A percentile compares a stretch with the other conserved stretches of the same genome.
phyloP scores from a whole-genome alignment of 129 eudicot species.

The Centrapalus pauciflorus region DNA sequence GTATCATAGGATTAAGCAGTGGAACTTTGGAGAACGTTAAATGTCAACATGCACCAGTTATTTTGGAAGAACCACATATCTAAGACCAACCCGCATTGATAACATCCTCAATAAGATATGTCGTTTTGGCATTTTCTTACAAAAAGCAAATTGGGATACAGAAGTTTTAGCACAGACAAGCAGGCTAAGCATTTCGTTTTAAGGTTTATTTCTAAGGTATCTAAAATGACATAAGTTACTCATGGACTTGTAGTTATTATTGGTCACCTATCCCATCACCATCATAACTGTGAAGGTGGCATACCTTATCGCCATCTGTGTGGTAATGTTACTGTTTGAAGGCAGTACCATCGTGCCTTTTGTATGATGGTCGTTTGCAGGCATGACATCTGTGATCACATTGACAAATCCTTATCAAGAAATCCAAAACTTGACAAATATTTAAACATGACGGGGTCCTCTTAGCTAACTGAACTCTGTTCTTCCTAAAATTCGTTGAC shows the following conservation, averaged over 20 bases:
- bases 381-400: too few species aligned
- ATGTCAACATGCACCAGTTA: neutral
- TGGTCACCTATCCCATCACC: neutral
- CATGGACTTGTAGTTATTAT: neutral
- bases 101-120: neutral
- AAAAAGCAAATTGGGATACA: neutral
- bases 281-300: neutral
- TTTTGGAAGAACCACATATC: neutral
- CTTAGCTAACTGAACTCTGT: constrained; percentile 1
- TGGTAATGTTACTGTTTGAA: neutral
- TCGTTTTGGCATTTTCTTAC: neutral
- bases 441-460: neutral
- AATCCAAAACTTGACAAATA: neutral
- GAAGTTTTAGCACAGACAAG: neutral
- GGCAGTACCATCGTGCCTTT: neutral
- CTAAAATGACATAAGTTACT: too few species aligned
- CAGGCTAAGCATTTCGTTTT: neutral
- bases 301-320: neutral
- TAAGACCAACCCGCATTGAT: neutral
- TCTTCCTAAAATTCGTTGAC: neutral
- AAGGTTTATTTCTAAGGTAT: neutral
- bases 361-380: neutral
- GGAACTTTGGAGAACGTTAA: neutral
- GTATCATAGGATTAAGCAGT: neutral
- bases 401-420: neutral